phyloP scores from a whole-genome alignment of 2,329 filamentous ascomycete species.

The Fusarium sp. region DNA sequence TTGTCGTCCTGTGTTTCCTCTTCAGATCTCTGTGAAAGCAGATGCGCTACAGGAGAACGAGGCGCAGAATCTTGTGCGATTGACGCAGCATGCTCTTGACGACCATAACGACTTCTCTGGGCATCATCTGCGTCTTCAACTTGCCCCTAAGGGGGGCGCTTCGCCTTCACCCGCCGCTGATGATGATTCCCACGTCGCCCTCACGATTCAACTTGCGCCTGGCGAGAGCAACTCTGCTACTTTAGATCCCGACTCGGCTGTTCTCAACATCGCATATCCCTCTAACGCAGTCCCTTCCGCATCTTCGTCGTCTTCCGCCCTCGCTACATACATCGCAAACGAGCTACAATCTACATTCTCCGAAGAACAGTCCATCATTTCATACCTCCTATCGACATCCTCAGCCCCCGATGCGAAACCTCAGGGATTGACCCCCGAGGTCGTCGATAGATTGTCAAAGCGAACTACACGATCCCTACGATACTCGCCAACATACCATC shows the following conservation, averaged over 20 bases:
- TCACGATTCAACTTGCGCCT: slow-evolving; percentile 76
- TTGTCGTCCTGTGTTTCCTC: slow-evolving; percentile 87
- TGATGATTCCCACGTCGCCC: slow-evolving; percentile 63
- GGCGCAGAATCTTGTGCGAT: slow-evolving; percentile 75
- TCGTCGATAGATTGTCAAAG: slow-evolving; percentile 67
- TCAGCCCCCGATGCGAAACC: slow-evolving; percentile 56
- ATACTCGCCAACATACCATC: slow-evolving; percentile 91
- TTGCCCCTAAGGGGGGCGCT: slow-evolving; percentile 43
- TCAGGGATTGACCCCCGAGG: slow-evolving; percentile 59
- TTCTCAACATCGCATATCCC: slow-evolving; percentile 81
- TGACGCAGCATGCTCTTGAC: slow-evolving; percentile 88
- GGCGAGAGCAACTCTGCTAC: slow-evolving; percentile 68
- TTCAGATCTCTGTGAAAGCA: slow-evolving; percentile 81
- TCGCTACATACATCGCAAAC: slow-evolving; percentile 81
- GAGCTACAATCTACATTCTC: slow-evolving; percentile 81
- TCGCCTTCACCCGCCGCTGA: slow-evolving; percentile 39
- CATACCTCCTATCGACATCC: slow-evolving; percentile 73
- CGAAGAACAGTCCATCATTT: slow-evolving; percentile 89
- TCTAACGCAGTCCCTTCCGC: slow-evolving; percentile 72
- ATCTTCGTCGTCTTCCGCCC: slow-evolving; percentile 74
- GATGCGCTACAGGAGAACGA: slow-evolving; percentile 72
- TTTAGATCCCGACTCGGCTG: slow-evolving; percentile 74
- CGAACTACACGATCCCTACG: slow-evolving; percentile 87
- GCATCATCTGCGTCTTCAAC: slow-evolving; percentile 74
- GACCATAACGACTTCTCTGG: slow-evolving; percentile 86